These are phyloP conservation scores for Umbelopsis sp. DNA, from an alignment of 192 early-diverging fungal genomes.

Conservation along the genomic window DNA sequence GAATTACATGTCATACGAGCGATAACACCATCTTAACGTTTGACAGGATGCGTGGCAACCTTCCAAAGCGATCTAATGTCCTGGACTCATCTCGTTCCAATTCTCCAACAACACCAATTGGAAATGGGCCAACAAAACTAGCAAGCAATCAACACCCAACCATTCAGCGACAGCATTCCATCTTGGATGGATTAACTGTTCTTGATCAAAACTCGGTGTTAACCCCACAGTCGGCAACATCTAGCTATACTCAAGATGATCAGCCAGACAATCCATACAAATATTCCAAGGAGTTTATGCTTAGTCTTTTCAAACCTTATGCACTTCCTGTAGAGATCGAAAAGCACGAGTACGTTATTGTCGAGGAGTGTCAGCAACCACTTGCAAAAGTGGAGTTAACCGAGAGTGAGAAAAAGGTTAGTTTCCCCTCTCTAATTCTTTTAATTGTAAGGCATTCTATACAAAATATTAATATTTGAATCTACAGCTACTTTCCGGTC, in stretches of 20 bases:
- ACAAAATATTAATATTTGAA: neutral
- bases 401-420: constrained; percentile 67
- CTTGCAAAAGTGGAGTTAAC: constrained; percentile 58
- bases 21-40: neutral
- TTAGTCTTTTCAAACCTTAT: constrained; percentile 63
- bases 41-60: constrained; percentile 37
- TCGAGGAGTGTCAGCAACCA: constrained; percentile 58
- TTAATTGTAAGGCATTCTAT: neutral
- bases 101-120: constrained; percentile 9
- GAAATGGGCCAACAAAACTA: neutral
- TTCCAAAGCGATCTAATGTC: constrained; percentile 19
- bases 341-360: constrained; percentile 65
- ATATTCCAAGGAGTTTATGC: constrained; percentile 77
- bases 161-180: constrained; percentile 12
- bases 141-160: constrained; percentile 15
- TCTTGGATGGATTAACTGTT: constrained; percentile 15
- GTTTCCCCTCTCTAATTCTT: neutral
- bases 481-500: constrained; percentile 29
- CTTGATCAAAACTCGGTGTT: constrained; percentile 19
- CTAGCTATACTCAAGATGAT: constrained; percentile 11
- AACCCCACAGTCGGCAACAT: neutral
- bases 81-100: constrained; percentile 20
- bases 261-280: constrained; percentile 51
- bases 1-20: neutral
- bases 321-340: constrained; percentile 64